Evolutionary conservation across 2,329 filamentous ascomycete genomes (phyloP).

Genomic region (Colletotrichum navitas): DNA sequence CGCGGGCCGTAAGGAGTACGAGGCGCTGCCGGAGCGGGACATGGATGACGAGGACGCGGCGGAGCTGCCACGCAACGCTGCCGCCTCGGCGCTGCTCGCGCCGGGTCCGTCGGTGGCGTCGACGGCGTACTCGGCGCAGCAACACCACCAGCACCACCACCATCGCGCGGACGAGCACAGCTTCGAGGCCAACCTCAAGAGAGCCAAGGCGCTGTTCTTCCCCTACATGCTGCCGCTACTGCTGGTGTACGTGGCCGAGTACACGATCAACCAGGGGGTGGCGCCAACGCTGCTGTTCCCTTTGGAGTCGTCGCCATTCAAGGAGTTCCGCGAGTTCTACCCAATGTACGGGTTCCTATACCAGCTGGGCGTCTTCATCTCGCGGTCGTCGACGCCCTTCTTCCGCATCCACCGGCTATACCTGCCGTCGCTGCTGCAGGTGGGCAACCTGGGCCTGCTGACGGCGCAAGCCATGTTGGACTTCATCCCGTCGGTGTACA

Average conservation of each 20-base stretch:
- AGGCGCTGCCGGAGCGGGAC: constrained; percentile 61
- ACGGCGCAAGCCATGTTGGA: constrained; percentile 81
- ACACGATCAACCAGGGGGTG: constrained; percentile 97
- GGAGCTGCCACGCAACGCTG: constrained; percentile 53
- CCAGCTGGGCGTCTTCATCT: constrained; percentile 94
- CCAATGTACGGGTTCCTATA: constrained; percentile 96
- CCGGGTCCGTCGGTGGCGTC: constrained; percentile 57
- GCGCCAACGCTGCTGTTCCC: constrained; percentile 91
- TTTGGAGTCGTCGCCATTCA: constrained; percentile 80
- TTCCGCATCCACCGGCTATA: constrained; percentile 86
- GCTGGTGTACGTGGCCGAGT: constrained; percentile 94
- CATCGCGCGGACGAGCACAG: constrained; percentile 44
- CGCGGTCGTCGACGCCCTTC: constrained; percentile 90
- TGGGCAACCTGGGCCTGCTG: constrained; percentile 81
- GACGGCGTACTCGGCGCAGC: constrained; percentile 55
- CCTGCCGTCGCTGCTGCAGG: constrained; percentile 83
- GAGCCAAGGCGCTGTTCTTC: constrained; percentile 78
- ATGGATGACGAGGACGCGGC: constrained; percentile 53
- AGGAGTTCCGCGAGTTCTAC: constrained; percentile 88
- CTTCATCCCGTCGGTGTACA: constrained; percentile 86
- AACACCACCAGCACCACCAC: constrained; percentile 28
- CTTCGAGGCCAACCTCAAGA: constrained; percentile 69
- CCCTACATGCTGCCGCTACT: constrained; percentile 90
- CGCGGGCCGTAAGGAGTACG: constrained; percentile 66
- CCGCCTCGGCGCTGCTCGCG: constrained; percentile 63